A percentile compares a stretch with the other conserved stretches of the same genome.
These are phyloP conservation scores for Nothomitra cinnamomea DNA, from an alignment of 2,329 filamentous ascomycete genomes.

Conservation along the genomic window DNA sequence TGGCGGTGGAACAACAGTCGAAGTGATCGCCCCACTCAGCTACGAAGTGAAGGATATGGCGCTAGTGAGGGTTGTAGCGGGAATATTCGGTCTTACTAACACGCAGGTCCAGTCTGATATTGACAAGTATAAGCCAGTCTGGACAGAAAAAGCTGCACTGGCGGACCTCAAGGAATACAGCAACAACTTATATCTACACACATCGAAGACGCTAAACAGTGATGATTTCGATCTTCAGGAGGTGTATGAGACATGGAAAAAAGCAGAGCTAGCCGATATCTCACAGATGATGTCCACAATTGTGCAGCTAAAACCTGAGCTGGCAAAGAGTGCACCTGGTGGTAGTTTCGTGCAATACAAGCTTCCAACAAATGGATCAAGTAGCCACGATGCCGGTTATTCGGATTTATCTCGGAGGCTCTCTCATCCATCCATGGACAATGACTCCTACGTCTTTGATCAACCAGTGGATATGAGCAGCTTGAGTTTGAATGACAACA, in stretches of 20 bases:
- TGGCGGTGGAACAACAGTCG: constrained; percentile 48
- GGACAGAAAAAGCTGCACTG: constrained; percentile 85
- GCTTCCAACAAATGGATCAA: constrained; percentile 21
- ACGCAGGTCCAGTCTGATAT: constrained; percentile 76
- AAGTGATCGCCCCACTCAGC: constrained; percentile 66
- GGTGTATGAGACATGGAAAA: constrained; percentile 79
- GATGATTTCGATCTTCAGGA: constrained; percentile 86
- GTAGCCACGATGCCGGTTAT: constrained; percentile 24
- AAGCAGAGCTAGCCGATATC: constrained; percentile 68
- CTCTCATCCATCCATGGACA: constrained; percentile 26
- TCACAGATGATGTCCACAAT: constrained; percentile 91
- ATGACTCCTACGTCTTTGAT: constrained; percentile 42
- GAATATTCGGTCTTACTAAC: constrained; percentile 66
- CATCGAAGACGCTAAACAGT: constrained; percentile 55
- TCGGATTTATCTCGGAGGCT: constrained; percentile 28
- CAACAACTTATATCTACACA: constrained; percentile 66
- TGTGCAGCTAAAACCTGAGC: constrained; percentile 65
- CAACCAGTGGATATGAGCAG: constrained; percentile 50
- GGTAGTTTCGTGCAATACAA: constrained; percentile 40
- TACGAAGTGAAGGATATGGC: constrained; percentile 97
- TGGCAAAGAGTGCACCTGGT: constrained; percentile 58
- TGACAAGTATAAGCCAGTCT: constrained; percentile 58
- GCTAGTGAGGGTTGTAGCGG: constrained; percentile 71
- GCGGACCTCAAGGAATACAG: constrained; percentile 90
- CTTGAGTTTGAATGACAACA: constrained; percentile 39